Evolutionary conservation across 2,329 filamentous ascomycete species (phyloP).

Genomic region (Fusarium mangiferae): DNA sequence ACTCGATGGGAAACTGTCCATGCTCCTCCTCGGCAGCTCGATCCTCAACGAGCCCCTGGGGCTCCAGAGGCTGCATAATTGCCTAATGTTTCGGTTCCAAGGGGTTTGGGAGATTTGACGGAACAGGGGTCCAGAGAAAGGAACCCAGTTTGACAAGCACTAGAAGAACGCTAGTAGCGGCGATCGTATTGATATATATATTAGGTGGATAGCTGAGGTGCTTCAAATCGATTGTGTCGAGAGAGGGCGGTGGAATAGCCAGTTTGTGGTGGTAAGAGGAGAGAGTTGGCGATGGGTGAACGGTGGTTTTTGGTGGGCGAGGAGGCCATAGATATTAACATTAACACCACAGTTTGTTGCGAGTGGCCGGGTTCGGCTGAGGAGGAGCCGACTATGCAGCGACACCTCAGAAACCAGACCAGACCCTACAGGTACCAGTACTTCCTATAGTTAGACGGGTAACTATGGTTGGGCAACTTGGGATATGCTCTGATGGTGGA

Average conservation of each 20-base stretch:
- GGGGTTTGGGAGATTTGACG: slow-evolving; percentile 39
- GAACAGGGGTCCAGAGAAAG: slow-evolving; percentile 37
- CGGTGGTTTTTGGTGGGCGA: slow-evolving; percentile 7
- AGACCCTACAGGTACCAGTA: not conserved
- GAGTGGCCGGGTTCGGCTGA: slow-evolving; percentile 40
- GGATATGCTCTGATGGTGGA: not conserved
- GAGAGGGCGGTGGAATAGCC: not conserved
- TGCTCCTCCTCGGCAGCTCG: slow-evolving; percentile 24
- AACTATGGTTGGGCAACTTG: not conserved
- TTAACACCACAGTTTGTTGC: slow-evolving; percentile 18
- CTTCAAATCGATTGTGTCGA: slow-evolving; percentile 3
- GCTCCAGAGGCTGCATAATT: slow-evolving; percentile 44
- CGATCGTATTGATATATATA: slow-evolving; percentile 19
- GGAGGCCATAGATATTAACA: slow-evolving; percentile 10
- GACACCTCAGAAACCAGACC: not conserved
- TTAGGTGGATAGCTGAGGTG: not conserved
- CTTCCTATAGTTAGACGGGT: slow-evolving; percentile 6
- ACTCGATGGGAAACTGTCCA: slow-evolving; percentile 37
- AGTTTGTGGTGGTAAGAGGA: not conserved
- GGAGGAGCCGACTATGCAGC: not conserved
- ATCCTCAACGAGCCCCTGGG: slow-evolving; percentile 39
- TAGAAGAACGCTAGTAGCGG: slow-evolving; percentile 25
- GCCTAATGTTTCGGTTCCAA: slow-evolving; percentile 44
- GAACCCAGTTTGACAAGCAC: slow-evolving; percentile 27
- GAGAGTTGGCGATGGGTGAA: not conserved